Evolutionary conservation across 2,329 filamentous ascomycete species (phyloP).

Genomic region (Fusarium udum): DNA sequence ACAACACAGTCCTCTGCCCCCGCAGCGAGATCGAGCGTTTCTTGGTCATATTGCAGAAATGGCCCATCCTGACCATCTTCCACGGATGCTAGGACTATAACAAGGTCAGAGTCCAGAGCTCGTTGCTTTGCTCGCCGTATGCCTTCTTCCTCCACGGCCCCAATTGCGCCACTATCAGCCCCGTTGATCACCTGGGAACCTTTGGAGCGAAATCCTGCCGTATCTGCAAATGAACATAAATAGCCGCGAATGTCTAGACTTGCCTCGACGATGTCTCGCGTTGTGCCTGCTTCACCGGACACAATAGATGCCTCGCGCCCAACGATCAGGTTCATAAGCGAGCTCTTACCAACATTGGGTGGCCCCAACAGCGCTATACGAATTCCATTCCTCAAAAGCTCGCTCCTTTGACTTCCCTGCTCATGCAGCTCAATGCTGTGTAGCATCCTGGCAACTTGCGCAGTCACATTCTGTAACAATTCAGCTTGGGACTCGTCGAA

Average conservation of each 20-base stretch:
- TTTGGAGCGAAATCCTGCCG: conserved; percentile 81
- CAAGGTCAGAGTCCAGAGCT: conserved; percentile 83
- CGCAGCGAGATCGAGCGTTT: conserved; percentile 64
- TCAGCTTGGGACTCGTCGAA: conserved; percentile 87
- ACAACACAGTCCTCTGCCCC: conserved; percentile 61
- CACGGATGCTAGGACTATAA: conserved; percentile 82
- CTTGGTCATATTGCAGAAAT: conserved; percentile 62
- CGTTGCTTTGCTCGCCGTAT: conserved; percentile 86
- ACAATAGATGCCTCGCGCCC: conserved; percentile 96
- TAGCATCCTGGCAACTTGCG: conserved; percentile 70
- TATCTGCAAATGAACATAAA: conserved; percentile 94
- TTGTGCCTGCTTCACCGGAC: conserved; percentile 91
- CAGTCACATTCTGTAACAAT: conserved; percentile 74
- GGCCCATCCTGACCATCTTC: conserved; percentile 58
- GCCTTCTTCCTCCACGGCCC: conserved; percentile 85
- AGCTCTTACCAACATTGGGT: conserved; percentile 95
- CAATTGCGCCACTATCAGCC: conserved; percentile 57
- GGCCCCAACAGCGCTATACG: conserved; percentile 86
- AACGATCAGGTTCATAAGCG: conserved; percentile 87
- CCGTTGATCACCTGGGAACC: conserved; percentile 16
- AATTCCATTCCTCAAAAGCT: conserved; percentile 86
- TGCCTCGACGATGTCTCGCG: conserved; percentile 91
- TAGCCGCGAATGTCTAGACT: conserved; percentile 89
- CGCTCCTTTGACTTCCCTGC: conserved; percentile 80
- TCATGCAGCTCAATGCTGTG: conserved; percentile 74